Base-by-base conservation (phyloP, 306 rosid species). In the Glycine tomentella region DNA sequence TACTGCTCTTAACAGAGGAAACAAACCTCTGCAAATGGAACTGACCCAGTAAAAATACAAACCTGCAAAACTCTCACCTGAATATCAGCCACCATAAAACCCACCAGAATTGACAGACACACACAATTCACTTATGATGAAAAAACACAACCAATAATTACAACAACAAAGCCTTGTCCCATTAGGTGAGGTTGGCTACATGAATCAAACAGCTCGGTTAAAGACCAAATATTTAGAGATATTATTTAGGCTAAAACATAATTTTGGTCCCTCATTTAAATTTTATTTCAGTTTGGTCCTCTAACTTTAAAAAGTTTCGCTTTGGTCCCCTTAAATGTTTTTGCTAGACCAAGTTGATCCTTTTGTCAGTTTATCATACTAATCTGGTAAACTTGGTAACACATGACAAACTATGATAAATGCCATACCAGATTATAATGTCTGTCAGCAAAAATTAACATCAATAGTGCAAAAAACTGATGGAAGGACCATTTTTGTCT, bases 1-100 rank as follows among this genome's bases (percentile, higher is more conserved):
- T 88, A 51, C 89, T 86, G 17, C 72, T 67, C 66, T 80, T 83
- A 48, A 93, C 84, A 31, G 90, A 84, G 16, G 95, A 85, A 25
- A 88, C 15, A 53, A 93, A 91, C 84, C 84, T 93, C 87, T 95
- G 95, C 84, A 93, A 77, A 87, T 93, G 87, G 93, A 95, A 95
- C 88, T 93, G 97, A 55, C 95, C 99, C 71, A 95, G 84, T 45
- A 93, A 71, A 67, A 87, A 78, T 36, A 73, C 84, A 56, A 86
- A 64, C 94, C 98, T 94, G 93, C 93, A 88, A 73, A 86, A 72
- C 86, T 85, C 77, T 68, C 80, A 75, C 61, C 5, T n/a, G 61
- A 7, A 15, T 69, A 84, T 85, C 82, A 86, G 69, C 57, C 72
- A 76, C 63, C 40, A 69, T 14, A 53, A 75, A 81, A 44, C 31